Base-by-base conservation (phyloP, 2,329 filamentous ascomycete genomes). In the Ophiocordyceps camponoti-floridani region DNA sequence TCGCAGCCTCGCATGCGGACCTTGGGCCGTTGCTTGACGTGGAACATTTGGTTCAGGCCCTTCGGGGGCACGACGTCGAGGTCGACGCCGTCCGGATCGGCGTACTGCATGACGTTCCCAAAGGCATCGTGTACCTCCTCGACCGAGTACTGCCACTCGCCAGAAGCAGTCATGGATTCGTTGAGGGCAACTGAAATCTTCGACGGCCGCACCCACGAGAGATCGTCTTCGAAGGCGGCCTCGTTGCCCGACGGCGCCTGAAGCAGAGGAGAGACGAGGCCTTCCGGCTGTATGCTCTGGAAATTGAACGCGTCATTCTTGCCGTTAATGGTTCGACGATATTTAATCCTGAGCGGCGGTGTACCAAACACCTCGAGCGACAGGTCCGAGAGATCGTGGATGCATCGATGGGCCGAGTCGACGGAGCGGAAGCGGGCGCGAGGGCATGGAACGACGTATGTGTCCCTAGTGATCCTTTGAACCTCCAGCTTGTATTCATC, bases 401-500 rank as follows among this genome's bases (percentile, higher is more conserved):
- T 77, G 60, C 91, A 98, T 54, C 84, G 82, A 50, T 84, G 72
- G 2, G 69, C 63, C 5, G 73, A 68, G 19, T 74, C 71, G 7
- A 77, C 69, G 1, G 73, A 70, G 49, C 77, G 77, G 27, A 96
- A 78, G 44, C 70, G 70, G 18, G 86, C 91, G 51, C 77, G 79
- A 1, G 91, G 91, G 58, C 91, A 98, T 27, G 76, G 69, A 12
- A 94, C 86, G 43, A 98, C 81, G 45, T 93, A 80, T 0, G 87
- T 83, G 53, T 91, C 84, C 43, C 79, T 79, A 44, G 71, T 73
- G 38, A 75, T 71, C 38, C 83, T 77, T 54, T 88, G 86, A 11
- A 95, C 85, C 58, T 96, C 87, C 30, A 98, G 74, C 60, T 94
- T 94, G 47, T 93, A 91, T 58, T 94, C 82, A 58, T 98, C 91